phyloP scores from a whole-genome alignment of 495 filamentous ascomycete species.

The Aspergillus ellipticus region DNA sequence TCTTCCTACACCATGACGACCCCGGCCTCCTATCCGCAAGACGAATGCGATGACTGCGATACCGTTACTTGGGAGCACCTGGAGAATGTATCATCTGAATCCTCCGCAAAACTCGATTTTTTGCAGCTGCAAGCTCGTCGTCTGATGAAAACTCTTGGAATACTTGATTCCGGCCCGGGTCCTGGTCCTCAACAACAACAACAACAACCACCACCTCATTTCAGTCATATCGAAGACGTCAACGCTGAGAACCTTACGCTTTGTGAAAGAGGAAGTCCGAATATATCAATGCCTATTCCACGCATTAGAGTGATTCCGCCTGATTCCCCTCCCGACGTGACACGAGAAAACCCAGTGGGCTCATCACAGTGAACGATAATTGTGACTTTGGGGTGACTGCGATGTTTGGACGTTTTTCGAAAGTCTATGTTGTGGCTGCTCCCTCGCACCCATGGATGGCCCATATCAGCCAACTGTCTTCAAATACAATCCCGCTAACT shows the following conservation, averaged over 20 bases:
- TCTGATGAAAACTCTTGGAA: not conserved
- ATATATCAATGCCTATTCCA: not conserved
- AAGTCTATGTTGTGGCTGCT: too few species aligned
- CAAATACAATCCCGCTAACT: too few species aligned
- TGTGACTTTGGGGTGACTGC: too few species aligned
- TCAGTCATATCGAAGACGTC: not conserved
- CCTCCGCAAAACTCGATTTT: not conserved
- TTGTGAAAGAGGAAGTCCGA: not conserved
- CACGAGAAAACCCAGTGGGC: too few species aligned
- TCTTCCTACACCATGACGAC: not conserved
- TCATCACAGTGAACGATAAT: too few species aligned
- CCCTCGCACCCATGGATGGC: too few species aligned
- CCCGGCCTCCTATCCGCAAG: not conserved
- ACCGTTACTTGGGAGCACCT: slow-evolving; percentile 5
- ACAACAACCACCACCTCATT: not conserved
- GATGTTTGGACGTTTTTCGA: too few species aligned
- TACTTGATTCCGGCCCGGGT: not conserved
- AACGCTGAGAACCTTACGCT: not conserved
- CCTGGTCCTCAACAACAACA: too few species aligned
- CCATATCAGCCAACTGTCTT: too few species aligned
- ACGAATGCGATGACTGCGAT: not conserved
- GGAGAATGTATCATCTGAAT: not conserved
- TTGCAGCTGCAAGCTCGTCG: not conserved
- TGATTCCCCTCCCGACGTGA: not conserved
- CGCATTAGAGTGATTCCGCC: slow-evolving; percentile 5